Evolutionary conservation across 345 rosid genomes (phyloP).

Genomic region (Gossypium australe): DNA sequence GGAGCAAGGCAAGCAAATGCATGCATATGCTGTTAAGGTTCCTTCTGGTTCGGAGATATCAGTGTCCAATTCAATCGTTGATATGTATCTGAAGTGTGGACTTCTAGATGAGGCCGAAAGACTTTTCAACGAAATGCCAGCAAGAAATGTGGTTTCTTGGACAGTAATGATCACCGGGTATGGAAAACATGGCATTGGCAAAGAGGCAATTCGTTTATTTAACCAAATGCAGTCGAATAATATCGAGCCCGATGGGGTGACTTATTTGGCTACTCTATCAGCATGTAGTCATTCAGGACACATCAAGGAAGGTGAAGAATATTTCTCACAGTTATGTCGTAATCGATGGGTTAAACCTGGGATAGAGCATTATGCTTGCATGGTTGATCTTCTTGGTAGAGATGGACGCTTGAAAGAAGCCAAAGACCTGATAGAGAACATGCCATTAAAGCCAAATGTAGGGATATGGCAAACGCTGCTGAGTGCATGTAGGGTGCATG

Average conservation of each 20-base stretch:
- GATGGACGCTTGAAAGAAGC: slow-evolving; percentile 75
- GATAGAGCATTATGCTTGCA: slow-evolving; percentile 79
- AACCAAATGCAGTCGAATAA: slow-evolving; percentile 42
- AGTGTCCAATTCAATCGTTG: slow-evolving; percentile 61
- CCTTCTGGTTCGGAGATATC: slow-evolving; percentile 61
- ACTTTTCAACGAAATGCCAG: slow-evolving; percentile 48
- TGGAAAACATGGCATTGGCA: slow-evolving; percentile 83
- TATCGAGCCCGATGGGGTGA: slow-evolving; percentile 68
- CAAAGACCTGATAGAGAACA: slow-evolving; percentile 48
- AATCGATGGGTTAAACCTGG: slow-evolving; percentile 39
- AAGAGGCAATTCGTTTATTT: slow-evolving; percentile 48
- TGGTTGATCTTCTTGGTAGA: slow-evolving; percentile 83
- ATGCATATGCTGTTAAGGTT: slow-evolving; percentile 55
- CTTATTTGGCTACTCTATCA: slow-evolving; percentile 71
- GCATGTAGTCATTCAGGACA: slow-evolving; percentile 93
- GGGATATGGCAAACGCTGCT: slow-evolving; percentile 94
- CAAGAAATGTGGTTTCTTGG: slow-evolving; percentile 77
- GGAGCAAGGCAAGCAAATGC: slow-evolving; percentile 85
- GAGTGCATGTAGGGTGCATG: slow-evolving; percentile 73
- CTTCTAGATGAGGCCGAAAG: slow-evolving; percentile 59
- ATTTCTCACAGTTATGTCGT: slow-evolving; percentile 43
- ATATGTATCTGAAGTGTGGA: slow-evolving; percentile 93
- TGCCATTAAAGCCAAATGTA: slow-evolving; percentile 57
- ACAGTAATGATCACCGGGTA: slow-evolving; percentile 85
- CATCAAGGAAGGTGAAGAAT: slow-evolving; percentile 52